phyloP scores from a whole-genome alignment of 306 rosid genomes.

The Alnus rubra region DNA sequence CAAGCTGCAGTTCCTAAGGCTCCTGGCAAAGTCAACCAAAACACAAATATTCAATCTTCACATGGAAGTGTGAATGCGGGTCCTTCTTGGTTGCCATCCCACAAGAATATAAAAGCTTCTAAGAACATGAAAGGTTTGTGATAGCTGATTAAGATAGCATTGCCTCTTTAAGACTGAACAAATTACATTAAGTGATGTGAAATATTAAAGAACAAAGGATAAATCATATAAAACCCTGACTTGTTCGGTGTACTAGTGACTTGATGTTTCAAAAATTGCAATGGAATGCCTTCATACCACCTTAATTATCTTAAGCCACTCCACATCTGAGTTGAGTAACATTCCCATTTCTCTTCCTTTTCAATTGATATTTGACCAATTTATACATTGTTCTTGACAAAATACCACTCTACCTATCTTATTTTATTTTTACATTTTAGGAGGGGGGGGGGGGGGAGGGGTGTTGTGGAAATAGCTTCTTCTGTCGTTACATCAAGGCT shows the following conservation, averaged over 20 bases:
- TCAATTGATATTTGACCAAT: not conserved
- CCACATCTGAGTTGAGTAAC: not conserved
- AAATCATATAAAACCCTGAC: not conserved
- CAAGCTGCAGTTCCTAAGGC: conserved; percentile 82
- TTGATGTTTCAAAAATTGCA: not conserved
- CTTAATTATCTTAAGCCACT: not conserved
- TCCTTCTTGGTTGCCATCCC: not conserved
- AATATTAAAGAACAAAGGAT: not conserved
- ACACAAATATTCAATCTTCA: conserved; percentile 2
- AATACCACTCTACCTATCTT: not conserved
- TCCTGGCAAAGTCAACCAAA: conserved; percentile 54
- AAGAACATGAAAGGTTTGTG: not conserved
- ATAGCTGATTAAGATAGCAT: not conserved
- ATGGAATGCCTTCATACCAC: not conserved
- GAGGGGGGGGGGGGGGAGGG: too few species aligned
- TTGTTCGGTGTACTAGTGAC: not conserved
- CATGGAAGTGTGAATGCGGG: not conserved
- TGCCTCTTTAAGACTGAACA: not conserved
- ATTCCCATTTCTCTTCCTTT: not conserved
- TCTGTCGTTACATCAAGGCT: not conserved
- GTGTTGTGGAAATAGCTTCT: not conserved
- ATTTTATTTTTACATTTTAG: not conserved
- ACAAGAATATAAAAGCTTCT: not conserved
- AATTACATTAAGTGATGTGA: not conserved
- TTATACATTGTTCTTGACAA: not conserved